Percentiles rank a stretch among this genome's conserved stretches.
Evolutionary conservation across 2,329 filamentous ascomycete species (phyloP).

Genomic region (Incumbomyces lentus): DNA sequence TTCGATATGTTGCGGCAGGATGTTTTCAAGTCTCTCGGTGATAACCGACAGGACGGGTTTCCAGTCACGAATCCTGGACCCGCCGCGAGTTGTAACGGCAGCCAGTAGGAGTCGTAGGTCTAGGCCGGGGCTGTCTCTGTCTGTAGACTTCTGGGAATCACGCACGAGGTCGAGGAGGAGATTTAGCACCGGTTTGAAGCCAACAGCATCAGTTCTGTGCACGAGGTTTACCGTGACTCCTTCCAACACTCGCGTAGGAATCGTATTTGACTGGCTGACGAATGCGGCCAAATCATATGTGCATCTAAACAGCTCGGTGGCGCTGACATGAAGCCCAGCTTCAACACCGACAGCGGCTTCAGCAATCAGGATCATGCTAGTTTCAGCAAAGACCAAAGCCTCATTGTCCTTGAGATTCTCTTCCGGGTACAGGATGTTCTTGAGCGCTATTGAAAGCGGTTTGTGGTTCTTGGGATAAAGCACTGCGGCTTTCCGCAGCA

Average conservation of each 20-base stretch:
- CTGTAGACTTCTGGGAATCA: not conserved
- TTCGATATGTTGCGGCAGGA: conserved; percentile 20
- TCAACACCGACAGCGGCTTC: conserved; percentile 63
- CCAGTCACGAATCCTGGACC: conserved; percentile 66
- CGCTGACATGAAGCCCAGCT: conserved; percentile 48
- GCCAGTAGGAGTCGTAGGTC: conserved; percentile 22
- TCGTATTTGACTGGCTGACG: not conserved
- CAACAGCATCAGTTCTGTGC: conserved; percentile 67
- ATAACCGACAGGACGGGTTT: conserved; percentile 44
- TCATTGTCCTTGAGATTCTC: conserved; percentile 26
- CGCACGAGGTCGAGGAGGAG: conserved; percentile 46
- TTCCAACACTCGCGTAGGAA: conserved; percentile 33
- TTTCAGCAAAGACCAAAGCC: not conserved
- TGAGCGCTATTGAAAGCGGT: conserved; percentile 60
- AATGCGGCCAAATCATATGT: conserved; percentile 21
- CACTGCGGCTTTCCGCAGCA: conserved; percentile 78
- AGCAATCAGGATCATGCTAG: conserved; percentile 77
- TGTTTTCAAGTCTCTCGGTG: conserved; percentile 37
- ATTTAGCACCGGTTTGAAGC: conserved; percentile 59
- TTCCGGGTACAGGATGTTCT: conserved; percentile 62
- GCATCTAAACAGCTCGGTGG: conserved; percentile 42
- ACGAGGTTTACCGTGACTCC: conserved; percentile 72
- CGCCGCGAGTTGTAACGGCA: conserved; percentile 55
- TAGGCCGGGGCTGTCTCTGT: conserved; percentile 9
- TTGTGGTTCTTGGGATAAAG: conserved; percentile 61